phyloP scores from a whole-genome alignment of 495 filamentous ascomycete species.

The Neurospora sp. region DNA sequence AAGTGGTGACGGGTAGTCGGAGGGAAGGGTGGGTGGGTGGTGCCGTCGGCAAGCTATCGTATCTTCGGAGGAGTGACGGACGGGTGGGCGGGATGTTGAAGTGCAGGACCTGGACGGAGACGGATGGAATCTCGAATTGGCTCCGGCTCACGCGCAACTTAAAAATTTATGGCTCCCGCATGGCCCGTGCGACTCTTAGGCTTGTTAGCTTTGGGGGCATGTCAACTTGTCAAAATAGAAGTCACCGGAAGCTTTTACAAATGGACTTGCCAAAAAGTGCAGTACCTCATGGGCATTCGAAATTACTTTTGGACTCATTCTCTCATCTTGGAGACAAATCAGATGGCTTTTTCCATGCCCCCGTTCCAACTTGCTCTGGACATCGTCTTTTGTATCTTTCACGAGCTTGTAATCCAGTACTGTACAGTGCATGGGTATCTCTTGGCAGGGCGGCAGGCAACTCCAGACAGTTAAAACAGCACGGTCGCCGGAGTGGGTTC shows the following conservation, averaged over 20 bases:
- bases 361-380: neutral
- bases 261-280: neutral
- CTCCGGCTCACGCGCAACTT: constrained; percentile 4
- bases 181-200: constrained; percentile 7
- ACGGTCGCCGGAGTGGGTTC: neutral
- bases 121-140: constrained; percentile 4
- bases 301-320: neutral
- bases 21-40: neutral
- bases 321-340: no score
- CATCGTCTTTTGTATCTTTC: neutral
- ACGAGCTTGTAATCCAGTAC: neutral
- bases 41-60: constrained; percentile 2
- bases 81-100: neutral
- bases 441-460: neutral
- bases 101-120: neutral
- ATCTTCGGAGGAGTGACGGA: constrained; percentile 2
- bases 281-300: neutral
- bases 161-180: constrained; percentile 18
- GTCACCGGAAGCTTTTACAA: neutral
- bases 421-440: neutral
- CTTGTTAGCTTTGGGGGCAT: neutral
- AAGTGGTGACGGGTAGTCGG: neutral
- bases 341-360: no score
- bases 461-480: neutral
- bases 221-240: neutral